phyloP scores from a whole-genome alignment of 2,329 filamentous ascomycete genomes.

The Fusarium lateritium region DNA sequence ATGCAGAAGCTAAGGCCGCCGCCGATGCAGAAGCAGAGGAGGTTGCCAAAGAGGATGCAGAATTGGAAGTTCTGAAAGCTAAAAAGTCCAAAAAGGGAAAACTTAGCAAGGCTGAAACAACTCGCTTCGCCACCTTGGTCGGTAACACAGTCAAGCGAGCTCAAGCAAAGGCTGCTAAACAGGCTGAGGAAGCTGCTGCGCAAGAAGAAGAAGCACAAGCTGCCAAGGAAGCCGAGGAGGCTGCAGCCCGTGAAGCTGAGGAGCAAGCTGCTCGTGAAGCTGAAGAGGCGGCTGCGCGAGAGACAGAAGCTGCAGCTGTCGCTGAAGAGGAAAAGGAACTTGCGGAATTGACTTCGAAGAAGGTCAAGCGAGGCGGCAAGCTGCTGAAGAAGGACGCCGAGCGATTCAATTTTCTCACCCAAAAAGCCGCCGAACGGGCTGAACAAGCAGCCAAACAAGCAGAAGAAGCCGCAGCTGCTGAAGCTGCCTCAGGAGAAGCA shows the following conservation, averaged over 20 bases:
- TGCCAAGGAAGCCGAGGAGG: slow-evolving; percentile 46
- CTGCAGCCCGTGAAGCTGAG: slow-evolving; percentile 42
- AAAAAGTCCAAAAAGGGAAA: slow-evolving; percentile 56
- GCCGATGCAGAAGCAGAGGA: slow-evolving; percentile 32
- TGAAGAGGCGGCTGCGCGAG: slow-evolving; percentile 36
- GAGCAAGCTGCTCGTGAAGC: slow-evolving; percentile 32
- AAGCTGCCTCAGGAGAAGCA: slow-evolving; percentile 16
- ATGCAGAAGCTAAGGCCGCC: slow-evolving; percentile 31
- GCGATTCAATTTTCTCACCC: slow-evolving; percentile 38
- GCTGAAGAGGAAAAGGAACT: slow-evolving; percentile 49
- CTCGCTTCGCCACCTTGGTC: slow-evolving; percentile 41
- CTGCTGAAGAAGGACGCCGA: slow-evolving; percentile 45
- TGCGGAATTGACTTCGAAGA: slow-evolving; percentile 40
- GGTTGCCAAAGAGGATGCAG: slow-evolving; percentile 46
- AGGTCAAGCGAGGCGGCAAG: slow-evolving; percentile 44
- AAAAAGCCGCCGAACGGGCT: slow-evolving; percentile 35
- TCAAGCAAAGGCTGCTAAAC: slow-evolving; percentile 40
- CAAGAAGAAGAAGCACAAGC: slow-evolving; percentile 32
- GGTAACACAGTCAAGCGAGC: slow-evolving; percentile 43
- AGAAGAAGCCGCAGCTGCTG: slow-evolving; percentile 44
- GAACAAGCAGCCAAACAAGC: slow-evolving; percentile 50
- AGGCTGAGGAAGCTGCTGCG: slow-evolving; percentile 39
- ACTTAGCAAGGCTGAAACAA: slow-evolving; percentile 40
- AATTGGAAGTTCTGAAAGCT: slow-evolving; percentile 39
- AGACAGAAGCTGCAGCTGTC: slow-evolving; percentile 50